A percentile compares a stretch with the other conserved stretches of the same genome.
These are phyloP conservation scores for Umbilicus rupestris DNA, from an alignment of 164 flowering plant species.

Conservation along the genomic window DNA sequence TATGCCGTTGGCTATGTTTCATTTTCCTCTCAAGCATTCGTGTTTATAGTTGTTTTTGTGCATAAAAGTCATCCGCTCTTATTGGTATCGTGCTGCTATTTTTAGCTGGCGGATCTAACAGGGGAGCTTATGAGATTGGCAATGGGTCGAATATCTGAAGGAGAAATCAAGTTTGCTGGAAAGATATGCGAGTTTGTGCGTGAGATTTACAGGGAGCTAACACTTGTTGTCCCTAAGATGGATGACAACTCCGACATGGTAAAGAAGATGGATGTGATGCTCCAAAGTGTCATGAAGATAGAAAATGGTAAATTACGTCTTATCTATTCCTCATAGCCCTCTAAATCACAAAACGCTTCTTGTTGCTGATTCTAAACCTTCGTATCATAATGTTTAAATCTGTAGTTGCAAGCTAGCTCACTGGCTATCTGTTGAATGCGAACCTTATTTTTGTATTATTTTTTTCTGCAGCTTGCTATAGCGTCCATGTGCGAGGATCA, in stretches of 20 bases:
- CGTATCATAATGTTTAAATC: too few relatives aligned
- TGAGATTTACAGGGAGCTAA: slow-evolving; percentile 68
- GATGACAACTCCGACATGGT: slow-evolving; percentile 79
- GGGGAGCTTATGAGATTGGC: slow-evolving; percentile 96
- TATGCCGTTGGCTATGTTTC: too few relatives aligned
- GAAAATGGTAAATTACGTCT: slow-evolving; percentile 62
- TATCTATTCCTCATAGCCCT: not conserved
- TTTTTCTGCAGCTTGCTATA: slow-evolving; percentile 61
- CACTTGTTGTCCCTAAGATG: slow-evolving; percentile 65
- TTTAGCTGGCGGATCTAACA: slow-evolving; percentile 80
- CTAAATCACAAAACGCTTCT: too few relatives aligned
- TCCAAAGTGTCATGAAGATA: slow-evolving; percentile 83
- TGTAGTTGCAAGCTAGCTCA: too few relatives aligned
- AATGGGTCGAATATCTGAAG: slow-evolving; percentile 83
- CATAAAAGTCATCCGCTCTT: too few relatives aligned
- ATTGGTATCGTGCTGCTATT: slow-evolving; percentile 8
- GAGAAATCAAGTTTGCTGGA: slow-evolving; percentile 75
- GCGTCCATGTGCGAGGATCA: slow-evolving; percentile 84
- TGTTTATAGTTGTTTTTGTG: too few relatives aligned
- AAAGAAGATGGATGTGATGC: slow-evolving; percentile 91
- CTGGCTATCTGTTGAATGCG: not conserved
- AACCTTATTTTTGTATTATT: not conserved
- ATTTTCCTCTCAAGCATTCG: too few relatives aligned
- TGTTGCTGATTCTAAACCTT: too few relatives aligned
- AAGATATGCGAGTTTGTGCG: slow-evolving; percentile 75